A percentile compares a stretch with the other conserved stretches of the same genome.
phyloP scores from a whole-genome alignment of 2,329 filamentous ascomycete species.

The Trichophyton rubrum region DNA sequence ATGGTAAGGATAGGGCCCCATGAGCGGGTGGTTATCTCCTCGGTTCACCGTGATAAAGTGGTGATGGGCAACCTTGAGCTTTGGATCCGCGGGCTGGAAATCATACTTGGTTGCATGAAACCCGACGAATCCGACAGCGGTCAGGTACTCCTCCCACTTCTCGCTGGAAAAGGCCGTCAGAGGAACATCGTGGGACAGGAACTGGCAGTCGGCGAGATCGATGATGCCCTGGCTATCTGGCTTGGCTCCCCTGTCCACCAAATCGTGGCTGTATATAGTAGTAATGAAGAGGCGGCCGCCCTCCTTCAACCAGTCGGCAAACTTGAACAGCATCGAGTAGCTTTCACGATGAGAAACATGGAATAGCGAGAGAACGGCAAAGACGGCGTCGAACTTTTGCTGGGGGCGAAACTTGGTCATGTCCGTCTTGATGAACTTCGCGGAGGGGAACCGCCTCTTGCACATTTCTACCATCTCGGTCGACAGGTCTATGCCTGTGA shows the following conservation, averaged over 20 bases:
- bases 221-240: background rate
- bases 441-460: constrained; percentile 7
- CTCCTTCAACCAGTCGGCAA: constrained; percentile 11
- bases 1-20: background rate
- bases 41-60: background rate
- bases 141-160: background rate
- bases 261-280: constrained; percentile 6
- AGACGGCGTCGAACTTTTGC: constrained; percentile 10
- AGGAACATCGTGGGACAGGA: background rate
- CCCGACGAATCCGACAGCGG: background rate
- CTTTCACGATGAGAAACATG: constrained; percentile 11
- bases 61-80: background rate
- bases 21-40: background rate
- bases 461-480: constrained; percentile 14
- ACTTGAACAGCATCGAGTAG: constrained; percentile 8
- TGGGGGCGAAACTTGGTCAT: constrained; percentile 10
- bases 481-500: constrained; percentile 14
- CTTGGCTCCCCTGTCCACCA: background rate
- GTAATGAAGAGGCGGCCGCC: constrained; percentile 10
- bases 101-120: background rate
- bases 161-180: background rate
- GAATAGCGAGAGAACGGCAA: constrained; percentile 13
- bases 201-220: background rate
- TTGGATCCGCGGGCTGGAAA: background rate
- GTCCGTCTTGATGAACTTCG: constrained; percentile 12